Conservation (phyloP, 2,329 filamentous ascomycete species). For the Xylariaceae sp. region DNA sequence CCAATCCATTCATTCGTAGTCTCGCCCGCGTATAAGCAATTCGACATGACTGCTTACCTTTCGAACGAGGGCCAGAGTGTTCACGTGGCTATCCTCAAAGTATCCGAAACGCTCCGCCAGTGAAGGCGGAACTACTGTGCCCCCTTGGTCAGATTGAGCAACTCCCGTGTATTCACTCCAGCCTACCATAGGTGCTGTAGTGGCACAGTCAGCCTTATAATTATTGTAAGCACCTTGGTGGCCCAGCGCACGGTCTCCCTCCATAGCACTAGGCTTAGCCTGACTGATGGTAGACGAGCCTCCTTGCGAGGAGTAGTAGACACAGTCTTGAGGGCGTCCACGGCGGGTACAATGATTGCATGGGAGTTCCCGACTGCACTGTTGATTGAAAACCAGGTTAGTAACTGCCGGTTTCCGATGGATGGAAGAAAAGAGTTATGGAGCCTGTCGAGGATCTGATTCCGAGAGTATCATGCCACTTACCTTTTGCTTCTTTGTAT, state of each 20-base stretch:
- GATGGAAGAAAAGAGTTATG: too few relatives aligned
- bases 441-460: not conserved
- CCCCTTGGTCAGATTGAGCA: not conserved
- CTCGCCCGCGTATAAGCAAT: not conserved
- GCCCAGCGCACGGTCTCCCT: not conserved
- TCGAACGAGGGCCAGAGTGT: constrained; percentile 16
- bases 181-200: not conserved
- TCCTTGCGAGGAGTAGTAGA: constrained; percentile 8
- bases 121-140: not conserved
- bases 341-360: constrained; percentile 19
- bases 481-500: constrained; percentile 21
- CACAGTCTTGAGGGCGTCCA: constrained; percentile 16
- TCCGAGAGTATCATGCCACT: not conserved
- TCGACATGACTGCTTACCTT: constrained; percentile 2
- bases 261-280: not conserved
- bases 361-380: constrained; percentile 19
- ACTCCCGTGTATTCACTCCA: not conserved
- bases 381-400: not conserved
- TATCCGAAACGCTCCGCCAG: constrained; percentile 15
- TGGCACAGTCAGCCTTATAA: not conserved
- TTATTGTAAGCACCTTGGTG: not conserved
- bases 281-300: not conserved
- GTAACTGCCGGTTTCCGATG: too few relatives aligned
- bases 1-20: not conserved
- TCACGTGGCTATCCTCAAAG: constrained; percentile 13